Evolutionary conservation across 2,329 filamentous ascomycete species (phyloP).

Genomic region (Ceratocystis eucalypticola): DNA sequence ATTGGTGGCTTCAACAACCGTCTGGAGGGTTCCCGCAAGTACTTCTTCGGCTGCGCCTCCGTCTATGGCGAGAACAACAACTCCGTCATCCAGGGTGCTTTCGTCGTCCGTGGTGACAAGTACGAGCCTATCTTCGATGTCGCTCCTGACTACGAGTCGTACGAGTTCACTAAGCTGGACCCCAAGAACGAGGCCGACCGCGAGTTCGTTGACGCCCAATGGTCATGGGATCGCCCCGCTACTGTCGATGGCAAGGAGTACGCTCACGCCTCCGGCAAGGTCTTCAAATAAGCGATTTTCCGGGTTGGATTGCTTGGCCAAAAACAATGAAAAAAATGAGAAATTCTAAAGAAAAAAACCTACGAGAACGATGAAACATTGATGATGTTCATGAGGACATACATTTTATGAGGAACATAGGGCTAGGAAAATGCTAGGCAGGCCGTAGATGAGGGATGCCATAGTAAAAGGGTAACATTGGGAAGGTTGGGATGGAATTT

Average conservation of each 20-base stretch:
- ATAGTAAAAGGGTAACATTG: constrained; percentile 8
- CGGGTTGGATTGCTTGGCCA: constrained; percentile 20
- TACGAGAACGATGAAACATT: constrained; percentile 12
- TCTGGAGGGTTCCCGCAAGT: constrained; percentile 96
- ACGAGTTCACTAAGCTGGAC: constrained; percentile 94
- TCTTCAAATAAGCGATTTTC: constrained; percentile 73
- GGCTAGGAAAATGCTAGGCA: constrained; percentile 8
- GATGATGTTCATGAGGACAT: constrained; percentile 19
- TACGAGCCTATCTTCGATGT: constrained; percentile 80
- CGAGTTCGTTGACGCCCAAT: constrained; percentile 73
- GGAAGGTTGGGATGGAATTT: constrained; percentile 1
- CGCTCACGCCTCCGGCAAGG: constrained; percentile 81
- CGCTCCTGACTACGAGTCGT: constrained; percentile 93
- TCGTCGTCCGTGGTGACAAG: constrained; percentile 88
- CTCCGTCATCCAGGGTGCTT: constrained; percentile 84
- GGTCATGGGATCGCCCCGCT: constrained; percentile 83
- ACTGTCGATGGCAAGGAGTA: constrained; percentile 75
- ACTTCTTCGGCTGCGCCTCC: constrained; percentile 79
- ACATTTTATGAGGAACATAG: constrained; percentile 20
- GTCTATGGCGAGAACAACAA: constrained; percentile 84
- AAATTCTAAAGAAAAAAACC: constrained; percentile 15
- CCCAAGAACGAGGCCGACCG: constrained; percentile 70
- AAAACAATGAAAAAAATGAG: constrained; percentile 18
- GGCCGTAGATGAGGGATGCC: constrained; percentile 10
- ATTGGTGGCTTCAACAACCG: constrained; percentile 96